Evolutionary conservation across 2,329 filamentous ascomycete genomes (phyloP).

Genomic region (Cladobotryum protrusum): DNA sequence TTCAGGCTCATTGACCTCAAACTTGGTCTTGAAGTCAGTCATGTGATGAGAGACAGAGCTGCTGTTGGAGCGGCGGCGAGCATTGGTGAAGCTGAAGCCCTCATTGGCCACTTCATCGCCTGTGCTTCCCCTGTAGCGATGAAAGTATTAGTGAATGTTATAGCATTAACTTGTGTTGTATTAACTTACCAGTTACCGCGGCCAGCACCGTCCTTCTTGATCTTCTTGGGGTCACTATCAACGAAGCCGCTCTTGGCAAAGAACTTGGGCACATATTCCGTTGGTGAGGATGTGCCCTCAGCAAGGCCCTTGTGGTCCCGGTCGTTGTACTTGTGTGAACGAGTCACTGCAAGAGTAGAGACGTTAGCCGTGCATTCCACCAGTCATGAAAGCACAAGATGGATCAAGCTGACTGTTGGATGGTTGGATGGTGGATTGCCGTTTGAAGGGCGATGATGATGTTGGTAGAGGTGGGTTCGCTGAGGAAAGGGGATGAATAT

Average conservation of each 20-base stretch:
- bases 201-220: constrained; percentile 92
- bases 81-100: constrained; percentile 75
- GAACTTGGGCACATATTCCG: constrained; percentile 80
- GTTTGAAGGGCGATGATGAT: neutral
- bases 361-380: constrained; percentile 1
- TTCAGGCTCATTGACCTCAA: constrained; percentile 82
- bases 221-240: constrained; percentile 81
- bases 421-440: neutral
- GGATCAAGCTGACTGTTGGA: neutral
- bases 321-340: constrained; percentile 92
- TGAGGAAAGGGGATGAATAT: neutral
- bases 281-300: constrained; percentile 62
- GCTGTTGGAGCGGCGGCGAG: constrained; percentile 89
- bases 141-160: neutral
- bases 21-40: constrained; percentile 90
- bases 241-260: constrained; percentile 82
- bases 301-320: constrained; percentile 78
- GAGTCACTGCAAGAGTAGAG: constrained; percentile 71
- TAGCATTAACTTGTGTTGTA: too few relatives aligned
- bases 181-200: constrained; percentile 83
- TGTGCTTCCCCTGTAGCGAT: constrained; percentile 61
- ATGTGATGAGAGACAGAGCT: constrained; percentile 65
- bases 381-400: neutral
- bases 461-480: neutral
- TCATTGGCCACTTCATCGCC: constrained; percentile 83